Evolutionary conservation across 139 green algal species (phyloP).

Genomic region (Chlorella sp.): DNA sequence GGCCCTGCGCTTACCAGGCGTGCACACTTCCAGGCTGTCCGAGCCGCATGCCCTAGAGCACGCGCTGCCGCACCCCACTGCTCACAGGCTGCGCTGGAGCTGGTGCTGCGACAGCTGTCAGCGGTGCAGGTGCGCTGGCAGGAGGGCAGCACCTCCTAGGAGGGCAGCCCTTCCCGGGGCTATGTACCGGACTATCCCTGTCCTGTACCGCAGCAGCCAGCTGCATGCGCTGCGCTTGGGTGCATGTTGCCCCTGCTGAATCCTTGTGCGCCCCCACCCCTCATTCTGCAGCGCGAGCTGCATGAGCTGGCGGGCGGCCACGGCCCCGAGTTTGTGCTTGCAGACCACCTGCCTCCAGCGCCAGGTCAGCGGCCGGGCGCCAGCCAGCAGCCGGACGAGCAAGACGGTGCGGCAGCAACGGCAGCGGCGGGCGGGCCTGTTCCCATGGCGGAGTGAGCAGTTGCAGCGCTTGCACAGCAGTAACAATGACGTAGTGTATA

Average conservation of each 20-base stretch:
- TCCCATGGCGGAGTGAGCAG: neutral
- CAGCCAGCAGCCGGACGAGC: neutral
- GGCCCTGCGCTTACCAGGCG: neutral
- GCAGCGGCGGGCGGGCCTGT: neutral
- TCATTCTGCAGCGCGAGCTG: slow-evolving; percentile 2
- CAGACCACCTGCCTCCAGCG: slow-evolving; percentile 1
- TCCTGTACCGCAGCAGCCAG: neutral
- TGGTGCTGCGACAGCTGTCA: slow-evolving; percentile 23
- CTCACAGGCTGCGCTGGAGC: slow-evolving; percentile 22
- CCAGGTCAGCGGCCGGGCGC: neutral
- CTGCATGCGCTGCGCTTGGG: neutral
- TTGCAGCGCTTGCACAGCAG: too few relatives aligned
- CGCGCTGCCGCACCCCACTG: neutral
- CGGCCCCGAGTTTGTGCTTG: slow-evolving; percentile 17
- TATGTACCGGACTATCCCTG: too few relatives aligned
- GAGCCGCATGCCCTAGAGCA: neutral
- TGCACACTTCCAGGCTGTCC: neutral
- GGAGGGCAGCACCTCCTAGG: neutral
- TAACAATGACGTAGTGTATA: too few relatives aligned
- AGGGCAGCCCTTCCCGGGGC: neutral
- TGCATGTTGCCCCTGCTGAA: neutral
- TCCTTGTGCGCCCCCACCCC: neutral
- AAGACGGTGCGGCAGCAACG: neutral
- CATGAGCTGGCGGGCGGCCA: slow-evolving; percentile 19
- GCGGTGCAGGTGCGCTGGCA: slow-evolving; percentile 15